phyloP scores from a whole-genome alignment of 1,284 basidiomycete species.

The Sphaerobolus stellatus region DNA sequence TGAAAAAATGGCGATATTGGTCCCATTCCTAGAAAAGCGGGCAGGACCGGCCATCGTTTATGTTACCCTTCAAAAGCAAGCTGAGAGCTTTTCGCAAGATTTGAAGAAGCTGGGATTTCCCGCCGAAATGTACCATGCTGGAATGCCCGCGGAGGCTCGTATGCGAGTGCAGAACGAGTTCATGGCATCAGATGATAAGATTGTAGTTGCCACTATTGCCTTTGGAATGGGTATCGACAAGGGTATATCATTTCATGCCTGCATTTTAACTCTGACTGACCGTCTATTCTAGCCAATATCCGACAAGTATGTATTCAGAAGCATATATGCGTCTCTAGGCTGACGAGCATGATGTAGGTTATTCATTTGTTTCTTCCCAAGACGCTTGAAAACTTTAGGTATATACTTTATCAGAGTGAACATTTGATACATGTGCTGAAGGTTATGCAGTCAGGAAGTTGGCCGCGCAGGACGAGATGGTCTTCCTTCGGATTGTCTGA shows the following conservation, averaged over 20 bases:
- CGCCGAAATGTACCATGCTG: conserved; percentile 71
- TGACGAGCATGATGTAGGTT: no score
- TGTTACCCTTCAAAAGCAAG: conserved; percentile 62
- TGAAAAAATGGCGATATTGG: conserved; percentile 40
- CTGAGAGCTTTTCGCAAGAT: conserved; percentile 59
- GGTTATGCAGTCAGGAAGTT: conserved; percentile 66
- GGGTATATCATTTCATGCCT: conserved; percentile 27
- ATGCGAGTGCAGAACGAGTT: conserved; percentile 58
- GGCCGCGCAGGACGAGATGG: conserved; percentile 77
- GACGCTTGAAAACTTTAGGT: conserved; percentile 55
- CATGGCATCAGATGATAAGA: conserved; percentile 60
- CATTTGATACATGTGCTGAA: not conserved
- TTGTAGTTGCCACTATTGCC: conserved; percentile 69
- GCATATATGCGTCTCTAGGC: not conserved
- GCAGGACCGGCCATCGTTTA: conserved; percentile 63
- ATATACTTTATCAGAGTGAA: not conserved
- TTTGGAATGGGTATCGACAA: conserved; percentile 80
- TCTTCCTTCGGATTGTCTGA: conserved; percentile 53
- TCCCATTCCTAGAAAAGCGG: conserved; percentile 50
- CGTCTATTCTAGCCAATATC: conserved; percentile 26
- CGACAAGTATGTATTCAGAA: conserved; percentile 29
- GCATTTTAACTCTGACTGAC: conserved; percentile 9
- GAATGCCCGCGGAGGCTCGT: conserved; percentile 56
- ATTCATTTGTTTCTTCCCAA: conserved; percentile 69
- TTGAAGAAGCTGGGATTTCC: conserved; percentile 47